Conservation (phyloP, 345 rosid species). For the Lepidium sativum region DNA sequence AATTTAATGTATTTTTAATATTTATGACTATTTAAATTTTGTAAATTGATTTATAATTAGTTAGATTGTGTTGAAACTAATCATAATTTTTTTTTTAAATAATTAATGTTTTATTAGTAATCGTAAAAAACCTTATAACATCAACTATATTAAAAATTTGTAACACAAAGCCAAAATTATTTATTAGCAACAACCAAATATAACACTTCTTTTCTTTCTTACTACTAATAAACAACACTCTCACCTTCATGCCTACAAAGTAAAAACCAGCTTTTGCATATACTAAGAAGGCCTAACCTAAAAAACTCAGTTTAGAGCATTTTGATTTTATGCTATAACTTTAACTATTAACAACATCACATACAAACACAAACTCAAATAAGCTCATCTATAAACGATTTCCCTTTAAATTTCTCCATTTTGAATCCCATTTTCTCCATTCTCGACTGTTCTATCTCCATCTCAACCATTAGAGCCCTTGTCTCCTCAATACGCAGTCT, state of each 20-base stretch:
- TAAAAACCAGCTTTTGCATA: background rate
- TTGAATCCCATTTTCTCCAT: slow-evolving; percentile 33
- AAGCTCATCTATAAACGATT: slow-evolving; percentile 43
- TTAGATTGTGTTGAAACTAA: too few relatives aligned
- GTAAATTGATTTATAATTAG: too few relatives aligned
- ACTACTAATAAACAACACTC: background rate
- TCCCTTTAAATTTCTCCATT: slow-evolving; percentile 44
- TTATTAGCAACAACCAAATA: slow-evolving; percentile 12
- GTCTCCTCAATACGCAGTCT: slow-evolving; percentile 31
- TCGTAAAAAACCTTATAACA: too few relatives aligned
- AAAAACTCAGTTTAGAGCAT: slow-evolving; percentile 1
- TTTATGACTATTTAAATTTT: too few relatives aligned
- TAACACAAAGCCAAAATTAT: background rate
- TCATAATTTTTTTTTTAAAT: too few relatives aligned
- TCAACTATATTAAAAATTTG: too few relatives aligned
- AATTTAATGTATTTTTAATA: too few relatives aligned
- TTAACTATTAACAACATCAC: slow-evolving; percentile 9
- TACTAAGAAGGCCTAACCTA: background rate
- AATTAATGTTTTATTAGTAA: too few relatives aligned
- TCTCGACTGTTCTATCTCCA: slow-evolving; percentile 39
- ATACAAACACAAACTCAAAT: slow-evolving; percentile 26
- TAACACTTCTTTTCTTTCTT: background rate
- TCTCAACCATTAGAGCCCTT: slow-evolving; percentile 25
- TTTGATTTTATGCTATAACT: background rate
- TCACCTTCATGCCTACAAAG: background rate